Base-by-base conservation (phyloP, 495 filamentous ascomycete genomes). In the Aspergillus baeticus region DNA sequence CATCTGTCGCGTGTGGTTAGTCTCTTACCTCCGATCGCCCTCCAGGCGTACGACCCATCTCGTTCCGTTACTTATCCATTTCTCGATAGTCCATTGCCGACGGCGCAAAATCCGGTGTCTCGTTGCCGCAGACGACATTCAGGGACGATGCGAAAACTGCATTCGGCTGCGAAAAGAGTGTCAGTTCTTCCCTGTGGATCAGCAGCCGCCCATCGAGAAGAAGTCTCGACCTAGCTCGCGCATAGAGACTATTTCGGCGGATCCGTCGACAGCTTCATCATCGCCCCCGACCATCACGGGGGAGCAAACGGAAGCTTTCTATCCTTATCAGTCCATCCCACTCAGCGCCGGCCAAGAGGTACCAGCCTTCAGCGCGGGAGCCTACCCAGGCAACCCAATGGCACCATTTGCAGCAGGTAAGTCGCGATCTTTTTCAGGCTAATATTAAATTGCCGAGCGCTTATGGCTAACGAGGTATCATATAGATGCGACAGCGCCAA, bases 1-100 rank as follows among this genome's bases (percentile, higher is more conserved):
- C 92, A 34, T 96, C 94, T 53, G 91, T 98, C 69, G 94, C 94
- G 61, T 98, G 94, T 80, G 89, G 94, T 98, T 81, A 85, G 92
- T 86, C 36, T 48, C 33, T 37, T 15, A 35, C 41, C 7, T 33
- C 29, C 4, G n/a, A 6, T 13, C 6, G 38, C 11, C 33, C 21
- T 58, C 35, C 18, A 20, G 56, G 18, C 10, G 29, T 47, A 38
- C 36, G 11, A 38, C 15, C 14, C 35, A 7, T 22, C 26, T 20
- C 15, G 15, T 36, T 23, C 20, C 5, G 41, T 35, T 49, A 15
- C 63, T 66, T 17, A 67, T 65, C 23, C 36, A 29, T 45, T 45
- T 36, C 14, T 39, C 15, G 23, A 53, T 60, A 98, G 94, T 88
- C 35, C 93, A 97, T 67, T 98, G 94, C 69, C 91, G 94, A 61